Evolutionary conservation across 164 flowering plant species (phyloP), one percentile per base, ranked within the genome.

Genomic region (Pachysandra terminalis): DNA sequence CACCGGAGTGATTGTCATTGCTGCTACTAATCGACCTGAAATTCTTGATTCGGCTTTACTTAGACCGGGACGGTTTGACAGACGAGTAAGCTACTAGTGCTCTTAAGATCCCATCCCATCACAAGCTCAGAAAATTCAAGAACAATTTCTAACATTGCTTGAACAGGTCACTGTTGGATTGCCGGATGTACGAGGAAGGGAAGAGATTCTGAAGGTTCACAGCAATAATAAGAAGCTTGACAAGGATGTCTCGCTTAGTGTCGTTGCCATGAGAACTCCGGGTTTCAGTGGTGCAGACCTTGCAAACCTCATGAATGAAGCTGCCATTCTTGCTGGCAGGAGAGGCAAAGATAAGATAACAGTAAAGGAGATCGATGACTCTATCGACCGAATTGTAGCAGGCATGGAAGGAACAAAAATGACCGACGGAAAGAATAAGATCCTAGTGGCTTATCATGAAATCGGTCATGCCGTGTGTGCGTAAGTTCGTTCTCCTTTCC

Each of bases 401-500:
- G 96, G 90, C 61, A 85, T 87, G 92, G 96, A 90, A 23, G 92
- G 96, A 61, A 87, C 90, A 41, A 74, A 70, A 80, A 90, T 90
- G 90, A 83, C 89, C 0, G 96, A 87, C 72, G 92, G 90, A 28
- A 90, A 87, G 76, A 87, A 71, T 86, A 87, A 90, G 73, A 81
- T 78, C 19, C 66, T 87, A 0, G 92, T 90, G 54, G 96, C 92
- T n/a, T 90, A 87, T 55, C 92, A 90, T 74, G 92, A 87, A 73
- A 60, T 86, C 67, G 92, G 96, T 0, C 96, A 90, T 67, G 88
- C 91, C 23, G 65, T 87, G 54, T 87, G 90, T 75, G 83, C 84
- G 87, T 85, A 83, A 81, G 89, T 75, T 14, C 26, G 3, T 32
- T 32, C 7, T 32, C 37, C 37, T 32, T 32, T 32, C 7, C 7